A percentile compares a stretch with the other conserved stretches of the same genome.
phyloP scores from a whole-genome alignment of 2,329 filamentous ascomycete species.

The Aspergillus spinulosporus region DNA sequence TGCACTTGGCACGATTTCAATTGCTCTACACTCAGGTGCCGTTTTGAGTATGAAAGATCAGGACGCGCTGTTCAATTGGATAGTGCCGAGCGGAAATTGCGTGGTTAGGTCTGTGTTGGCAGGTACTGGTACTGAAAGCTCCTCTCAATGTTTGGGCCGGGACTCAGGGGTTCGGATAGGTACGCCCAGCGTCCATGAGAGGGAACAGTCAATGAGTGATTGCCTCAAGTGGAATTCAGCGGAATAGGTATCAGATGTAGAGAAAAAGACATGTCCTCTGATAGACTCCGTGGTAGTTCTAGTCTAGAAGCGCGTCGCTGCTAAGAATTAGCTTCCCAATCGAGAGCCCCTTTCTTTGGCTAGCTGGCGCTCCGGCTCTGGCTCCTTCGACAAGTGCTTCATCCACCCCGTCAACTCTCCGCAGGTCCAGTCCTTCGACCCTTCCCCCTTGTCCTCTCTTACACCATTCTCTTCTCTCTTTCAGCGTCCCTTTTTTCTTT shows the following conservation, averaged over 20 bases:
- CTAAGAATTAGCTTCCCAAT: conserved; percentile 16
- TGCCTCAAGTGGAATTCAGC: conserved; percentile 1
- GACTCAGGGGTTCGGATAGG: not conserved
- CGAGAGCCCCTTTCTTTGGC: conserved; percentile 35
- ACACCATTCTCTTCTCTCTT: conserved; percentile 28
- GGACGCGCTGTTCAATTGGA: conserved; percentile 1
- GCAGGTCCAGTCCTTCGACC: conserved; percentile 25
- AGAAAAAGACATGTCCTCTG: not conserved
- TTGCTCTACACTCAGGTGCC: not conserved
- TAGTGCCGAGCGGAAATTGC: conserved; percentile 2
- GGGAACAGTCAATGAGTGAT: not conserved
- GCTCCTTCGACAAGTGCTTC: conserved; percentile 21
- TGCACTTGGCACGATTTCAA: not conserved
- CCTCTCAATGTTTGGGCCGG: conserved; percentile 3
- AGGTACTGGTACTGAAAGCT: not conserved
- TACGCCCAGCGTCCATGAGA: not conserved
- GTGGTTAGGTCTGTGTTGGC: conserved; percentile 5
- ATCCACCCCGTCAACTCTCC: conserved; percentile 25
- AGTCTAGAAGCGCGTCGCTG: not conserved
- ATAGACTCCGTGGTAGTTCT: not conserved
- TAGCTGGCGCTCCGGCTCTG: conserved; percentile 22
- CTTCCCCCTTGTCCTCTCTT: conserved; percentile 19
- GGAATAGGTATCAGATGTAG: not conserved
- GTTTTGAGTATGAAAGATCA: not conserved
- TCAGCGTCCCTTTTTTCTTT: conserved; percentile 23